Evolutionary conservation across 176 grass and related monocot species (phyloP), one percentile per base, ranked within the genome.

Genomic region (Musa troglodytarum): DNA sequence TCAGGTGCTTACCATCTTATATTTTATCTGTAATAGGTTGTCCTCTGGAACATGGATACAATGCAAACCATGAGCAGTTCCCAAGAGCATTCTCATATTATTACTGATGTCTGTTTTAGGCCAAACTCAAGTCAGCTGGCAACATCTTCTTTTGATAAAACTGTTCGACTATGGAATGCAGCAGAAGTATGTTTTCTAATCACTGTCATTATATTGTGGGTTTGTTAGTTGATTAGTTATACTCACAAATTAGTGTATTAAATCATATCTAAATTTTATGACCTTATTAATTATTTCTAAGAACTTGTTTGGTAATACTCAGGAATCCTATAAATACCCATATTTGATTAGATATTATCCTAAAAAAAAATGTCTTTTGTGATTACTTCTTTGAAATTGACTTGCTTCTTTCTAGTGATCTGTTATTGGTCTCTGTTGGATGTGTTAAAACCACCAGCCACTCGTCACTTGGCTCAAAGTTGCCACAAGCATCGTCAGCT

Each of bases 31-130:
- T 43, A 43, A 69, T 78, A 92, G 90, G 84, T 89, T 52, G 86
- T 89, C 66, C 80, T 89, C 53, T 92, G 90, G 87, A 92, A 92
- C 82, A 85, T 87, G 87, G 90, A 92, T n/a, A 83, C 81, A 83
- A 66, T 87, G 71, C 76, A 64, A 19, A 89, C 86, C 63, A 84
- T 89, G 53, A 81, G 84, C 72, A 89, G 83, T 85, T 75, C 62
- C 68, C 84, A 89, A 81, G 87, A 85, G 59, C 90, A 93, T 50
- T 69, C 84, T 63, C 89, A 85, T 75, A 83, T 92, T 49, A 87
- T 92, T 51, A 92, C 90, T 2, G 87, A 89, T 54, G 86, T 93
- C 76, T 82, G 87, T 78, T 93, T 93, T 79, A 93, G 50, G 79
- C 76, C 84, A 10, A 93, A 93, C 78, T 89, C 90, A 81, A 93